These are phyloP conservation scores for Boletus sp. DNA, from an alignment of 768 basidiomycete genomes.

Conservation along the genomic window DNA sequence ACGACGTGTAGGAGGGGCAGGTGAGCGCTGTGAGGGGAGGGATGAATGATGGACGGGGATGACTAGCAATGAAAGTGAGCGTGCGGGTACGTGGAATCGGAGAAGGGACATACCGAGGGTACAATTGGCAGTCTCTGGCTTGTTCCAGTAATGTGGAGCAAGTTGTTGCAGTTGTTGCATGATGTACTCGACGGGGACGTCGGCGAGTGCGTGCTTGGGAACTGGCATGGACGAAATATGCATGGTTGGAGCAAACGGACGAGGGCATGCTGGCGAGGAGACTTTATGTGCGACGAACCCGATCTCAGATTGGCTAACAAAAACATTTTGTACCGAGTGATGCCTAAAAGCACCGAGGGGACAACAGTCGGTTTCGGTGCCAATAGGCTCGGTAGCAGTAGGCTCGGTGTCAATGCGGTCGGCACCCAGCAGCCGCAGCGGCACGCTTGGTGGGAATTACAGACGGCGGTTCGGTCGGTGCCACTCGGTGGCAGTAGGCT, in stretches of 20 bases:
- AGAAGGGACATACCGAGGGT: slow-evolving; percentile 56
- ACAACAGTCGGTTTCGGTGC: slow-evolving; percentile 1
- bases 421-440: neutral
- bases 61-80: neutral
- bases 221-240: too few relatives aligned
- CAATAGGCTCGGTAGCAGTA: neutral
- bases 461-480: too few relatives aligned
- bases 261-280: too few relatives aligned
- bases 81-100: neutral
- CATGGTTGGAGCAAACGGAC: too few relatives aligned
- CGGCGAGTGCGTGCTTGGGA: neutral
- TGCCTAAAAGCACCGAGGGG: too few relatives aligned
- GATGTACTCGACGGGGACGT: neutral
- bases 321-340: neutral
- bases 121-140: slow-evolving; percentile 74
- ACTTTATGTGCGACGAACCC: too few relatives aligned
- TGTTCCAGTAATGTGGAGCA: slow-evolving; percentile 71
- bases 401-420: neutral
- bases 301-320: slow-evolving; percentile 5
- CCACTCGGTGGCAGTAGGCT: neutral
- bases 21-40: neutral
- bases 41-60: neutral
- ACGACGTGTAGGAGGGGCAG: too few relatives aligned
- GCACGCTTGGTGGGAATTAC: neutral
- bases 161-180: slow-evolving; percentile 28